Base-by-base conservation (phyloP, 345 rosid genomes). In the Boechera divaricarpa region DNA sequence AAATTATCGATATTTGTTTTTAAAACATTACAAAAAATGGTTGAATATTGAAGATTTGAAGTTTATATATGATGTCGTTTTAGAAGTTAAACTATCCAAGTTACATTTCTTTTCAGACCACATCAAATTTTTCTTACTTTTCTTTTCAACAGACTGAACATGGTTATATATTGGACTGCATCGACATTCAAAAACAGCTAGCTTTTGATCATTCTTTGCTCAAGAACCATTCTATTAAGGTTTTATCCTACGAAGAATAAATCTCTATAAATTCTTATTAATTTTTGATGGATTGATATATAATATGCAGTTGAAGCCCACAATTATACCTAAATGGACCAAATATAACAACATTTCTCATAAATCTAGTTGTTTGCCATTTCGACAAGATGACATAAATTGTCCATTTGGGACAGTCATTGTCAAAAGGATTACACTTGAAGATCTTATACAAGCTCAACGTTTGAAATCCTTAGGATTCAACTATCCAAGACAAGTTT, bases 161-260 rank as follows among this genome's bases (percentile, higher is more conserved):
- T 53, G 82, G 77, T n/a, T 59, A 80, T 67, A 77, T 77, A 12
- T 52, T 80, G 0, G 77, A 80, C 28, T 80, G 83, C 18, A 33
- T 83, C 13, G 80, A 77, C 10, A 65, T 80, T 18, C 16, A 66
- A 5, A 76, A 71, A 63, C 80, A 76, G 45, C 67, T 45, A 48
- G 45, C 80, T 7, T 58, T 80, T 66, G 77, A 80, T 75, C 70
- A 75, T 65, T 77, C 65, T 28, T 32, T 63, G 24, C 53, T 71
- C 31, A 66, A 45, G 47, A 80, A 75, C 18, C 80, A 75, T n/a
- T 29, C 63, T 5, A 26, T 80, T 70, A 73, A 80, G 80, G 83
- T 64, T 29, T 18, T 7, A 10, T 10, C 62, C n/a, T 41, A 33
- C 5, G 4, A 11, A 11, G 7, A n/a, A 7, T 33, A 31, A n/a